Evolutionary conservation across 2,329 filamentous ascomycete species (phyloP).

Genomic region (Fusarium succisae): DNA sequence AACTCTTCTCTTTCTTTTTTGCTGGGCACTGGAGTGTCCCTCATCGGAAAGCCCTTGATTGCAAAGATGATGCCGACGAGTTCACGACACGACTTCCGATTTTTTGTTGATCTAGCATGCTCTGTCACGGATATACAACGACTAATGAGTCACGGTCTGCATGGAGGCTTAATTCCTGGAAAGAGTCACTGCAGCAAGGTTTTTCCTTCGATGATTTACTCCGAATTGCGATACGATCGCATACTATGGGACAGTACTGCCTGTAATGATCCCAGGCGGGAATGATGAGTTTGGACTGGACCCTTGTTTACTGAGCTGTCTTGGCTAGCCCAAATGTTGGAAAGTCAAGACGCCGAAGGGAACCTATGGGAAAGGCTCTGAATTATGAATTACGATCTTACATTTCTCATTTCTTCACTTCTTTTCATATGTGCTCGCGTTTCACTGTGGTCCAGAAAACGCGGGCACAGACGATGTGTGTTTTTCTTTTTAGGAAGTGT

Average conservation of each 20-base stretch:
- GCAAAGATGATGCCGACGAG: conserved; percentile 49
- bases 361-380: conserved; percentile 35
- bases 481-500: conserved; percentile 46
- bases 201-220: conserved; percentile 40
- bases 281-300: conserved; percentile 43
- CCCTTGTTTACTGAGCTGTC: conserved; percentile 34
- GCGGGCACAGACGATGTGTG: conserved; percentile 45
- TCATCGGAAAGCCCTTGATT: conserved; percentile 41
- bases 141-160: conserved; percentile 57
- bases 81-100: conserved; percentile 49
- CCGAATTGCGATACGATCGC: conserved; percentile 45
- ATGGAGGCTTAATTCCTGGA: conserved; percentile 49
- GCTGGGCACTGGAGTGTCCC: conserved; percentile 41
- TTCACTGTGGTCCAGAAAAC: conserved; percentile 11
- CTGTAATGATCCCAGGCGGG: conserved; percentile 52
- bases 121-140: conserved; percentile 53
- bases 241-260: conserved; percentile 46
- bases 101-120: conserved; percentile 48
- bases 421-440: conserved; percentile 30
- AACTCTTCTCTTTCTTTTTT: conserved; percentile 35
- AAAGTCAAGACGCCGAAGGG: conserved; percentile 40
- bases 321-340: conserved; percentile 32
- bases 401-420: conserved; percentile 45
- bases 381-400: conserved; percentile 42
- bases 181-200: conserved; percentile 36